Conservation (phyloP, 108 stramenopile species). For the Phaeodactylum tricornutum region DNA sequence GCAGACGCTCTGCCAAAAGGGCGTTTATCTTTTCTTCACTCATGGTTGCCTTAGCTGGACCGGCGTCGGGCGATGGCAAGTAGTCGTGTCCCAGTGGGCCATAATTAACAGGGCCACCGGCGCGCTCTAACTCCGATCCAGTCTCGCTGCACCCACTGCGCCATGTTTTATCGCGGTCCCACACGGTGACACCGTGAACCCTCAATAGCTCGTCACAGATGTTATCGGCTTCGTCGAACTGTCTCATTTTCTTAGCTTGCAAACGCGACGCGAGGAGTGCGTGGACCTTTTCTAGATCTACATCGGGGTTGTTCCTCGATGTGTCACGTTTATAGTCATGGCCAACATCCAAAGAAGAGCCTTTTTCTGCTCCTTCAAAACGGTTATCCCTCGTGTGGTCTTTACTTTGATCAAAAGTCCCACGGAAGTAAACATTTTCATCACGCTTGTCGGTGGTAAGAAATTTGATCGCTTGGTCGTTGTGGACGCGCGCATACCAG, state of each 20-base stretch:
- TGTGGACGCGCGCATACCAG: too few species aligned
- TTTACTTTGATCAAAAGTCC: constrained; percentile 25
- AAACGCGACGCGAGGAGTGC: constrained; percentile 31
- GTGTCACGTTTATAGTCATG: constrained; percentile 52
- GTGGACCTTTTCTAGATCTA: constrained; percentile 34
- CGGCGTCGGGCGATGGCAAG: constrained; percentile 21
- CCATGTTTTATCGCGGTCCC: constrained; percentile 31
- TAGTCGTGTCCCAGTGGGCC: constrained; percentile 79
- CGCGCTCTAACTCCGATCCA: constrained; percentile 18
- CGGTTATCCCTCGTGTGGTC: constrained; percentile 3
- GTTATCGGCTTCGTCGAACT: constrained; percentile 63
- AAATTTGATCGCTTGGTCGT: too few species aligned
- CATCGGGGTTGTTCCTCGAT: constrained; percentile 26
- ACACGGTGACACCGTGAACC: constrained; percentile 44
- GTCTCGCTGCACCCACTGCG: constrained; percentile 20
- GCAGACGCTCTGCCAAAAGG: constrained; percentile 43
- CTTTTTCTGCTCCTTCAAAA: constrained; percentile 13
- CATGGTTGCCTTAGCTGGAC: constrained; percentile 27
- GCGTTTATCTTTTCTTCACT: constrained; percentile 51
- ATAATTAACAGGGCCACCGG: constrained; percentile 24
- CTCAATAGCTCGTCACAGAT: constrained; percentile 47
- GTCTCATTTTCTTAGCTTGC: constrained; percentile 19
- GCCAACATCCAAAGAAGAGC: constrained; percentile 1
- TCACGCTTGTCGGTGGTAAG: too few species aligned
- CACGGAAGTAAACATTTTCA: constrained; percentile 29